These are phyloP conservation scores for Ophiosphaerella narmari DNA, from an alignment of 2,329 filamentous ascomycete genomes.

Conservation along the genomic window DNA sequence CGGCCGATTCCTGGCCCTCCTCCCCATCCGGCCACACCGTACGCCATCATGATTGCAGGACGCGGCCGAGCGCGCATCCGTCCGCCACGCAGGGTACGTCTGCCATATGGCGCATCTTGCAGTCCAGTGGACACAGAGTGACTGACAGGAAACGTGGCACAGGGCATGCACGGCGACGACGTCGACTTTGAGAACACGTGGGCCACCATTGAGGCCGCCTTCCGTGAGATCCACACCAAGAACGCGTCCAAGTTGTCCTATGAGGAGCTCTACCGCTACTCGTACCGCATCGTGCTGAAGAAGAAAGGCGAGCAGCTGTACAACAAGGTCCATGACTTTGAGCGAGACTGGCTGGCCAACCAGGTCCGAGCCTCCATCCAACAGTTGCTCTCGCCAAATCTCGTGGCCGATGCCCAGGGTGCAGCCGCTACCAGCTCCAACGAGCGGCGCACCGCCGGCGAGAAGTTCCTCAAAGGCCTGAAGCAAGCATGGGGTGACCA, in stretches of 20 bases:
- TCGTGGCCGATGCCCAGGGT: conserved; percentile 61
- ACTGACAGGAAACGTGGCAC: conserved; percentile 14
- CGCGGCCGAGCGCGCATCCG: conserved; percentile 67
- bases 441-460: conserved; percentile 78
- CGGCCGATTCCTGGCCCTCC: not conserved
- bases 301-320: conserved; percentile 86
- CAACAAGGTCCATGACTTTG: conserved; percentile 76
- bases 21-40: not conserved
- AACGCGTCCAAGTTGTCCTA: conserved; percentile 90
- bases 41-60: conserved; percentile 54
- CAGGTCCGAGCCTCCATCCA: conserved; percentile 74
- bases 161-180: conserved; percentile 65
- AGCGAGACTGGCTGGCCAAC: conserved; percentile 77
- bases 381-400: conserved; percentile 69
- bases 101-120: not conserved
- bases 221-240: conserved; percentile 87
- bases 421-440: conserved; percentile 66
- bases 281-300: conserved; percentile 90
- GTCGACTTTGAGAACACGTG: conserved; percentile 87
- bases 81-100: conserved; percentile 69
- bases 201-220: conserved; percentile 74
- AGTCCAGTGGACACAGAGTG: not conserved
- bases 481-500: conserved; percentile 86
- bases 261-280: conserved; percentile 90
- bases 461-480: conserved; percentile 78